Conservation (phyloP, 306 rosid genomes). For the Begonia fuchsioides region DNA sequence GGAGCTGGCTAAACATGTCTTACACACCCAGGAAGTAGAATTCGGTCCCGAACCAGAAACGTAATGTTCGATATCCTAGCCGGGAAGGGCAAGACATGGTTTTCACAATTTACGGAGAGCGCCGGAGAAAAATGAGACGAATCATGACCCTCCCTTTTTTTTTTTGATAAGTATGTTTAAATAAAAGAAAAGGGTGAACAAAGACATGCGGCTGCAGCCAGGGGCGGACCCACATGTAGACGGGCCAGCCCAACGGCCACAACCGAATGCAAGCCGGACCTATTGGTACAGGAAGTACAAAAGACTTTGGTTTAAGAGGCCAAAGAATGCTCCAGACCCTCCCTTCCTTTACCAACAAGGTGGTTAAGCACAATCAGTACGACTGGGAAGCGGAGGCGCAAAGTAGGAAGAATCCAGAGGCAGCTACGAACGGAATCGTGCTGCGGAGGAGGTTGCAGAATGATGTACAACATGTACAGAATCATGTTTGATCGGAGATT, state of each 20-base stretch:
- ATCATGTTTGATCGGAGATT: constrained; percentile 77
- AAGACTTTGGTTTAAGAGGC: too few relatives aligned
- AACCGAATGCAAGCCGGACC: too few relatives aligned
- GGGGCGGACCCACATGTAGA: too few relatives aligned
- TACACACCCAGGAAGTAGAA: constrained; percentile 80
- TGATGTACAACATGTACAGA: constrained; percentile 93
- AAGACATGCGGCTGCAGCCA: too few relatives aligned
- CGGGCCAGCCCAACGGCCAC: too few relatives aligned
- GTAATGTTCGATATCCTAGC: constrained; percentile 87
- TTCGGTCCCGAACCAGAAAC: constrained; percentile 87
- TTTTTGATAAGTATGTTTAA: too few relatives aligned
- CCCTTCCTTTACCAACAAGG: constrained; percentile 87
- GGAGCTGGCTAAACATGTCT: constrained; percentile 72
- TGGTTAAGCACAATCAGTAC: constrained; percentile 61
- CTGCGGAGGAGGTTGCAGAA: constrained; percentile 42
- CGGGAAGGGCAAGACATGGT: constrained; percentile 88
- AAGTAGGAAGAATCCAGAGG: constrained; percentile 20
- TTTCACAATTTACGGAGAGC: constrained; percentile 87
- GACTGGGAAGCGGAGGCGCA: constrained; percentile 76
- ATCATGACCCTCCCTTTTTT: constrained; percentile 93
- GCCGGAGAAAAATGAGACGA: constrained; percentile 82
- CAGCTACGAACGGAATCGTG: constrained; percentile 41
- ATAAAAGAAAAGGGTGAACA: too few relatives aligned
- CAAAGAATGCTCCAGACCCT: too few relatives aligned
- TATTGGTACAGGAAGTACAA: too few relatives aligned